phyloP scores from a whole-genome alignment of 371 early-diverging fungal species.

The Mucor circinelloides region DNA sequence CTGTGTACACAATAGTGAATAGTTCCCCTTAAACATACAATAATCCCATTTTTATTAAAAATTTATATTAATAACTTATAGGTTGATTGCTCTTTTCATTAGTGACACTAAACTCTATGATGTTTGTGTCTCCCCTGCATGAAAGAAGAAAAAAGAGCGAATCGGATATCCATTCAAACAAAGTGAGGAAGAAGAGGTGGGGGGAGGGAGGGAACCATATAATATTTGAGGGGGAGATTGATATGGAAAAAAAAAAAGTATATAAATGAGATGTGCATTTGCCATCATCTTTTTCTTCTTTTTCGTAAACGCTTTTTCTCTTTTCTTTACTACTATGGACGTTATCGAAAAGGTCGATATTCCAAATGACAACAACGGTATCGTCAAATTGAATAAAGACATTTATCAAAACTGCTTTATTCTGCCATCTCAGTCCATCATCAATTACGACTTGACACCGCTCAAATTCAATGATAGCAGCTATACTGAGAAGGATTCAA shows the following conservation, averaged over 20 bases:
- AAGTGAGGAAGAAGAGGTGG: background rate
- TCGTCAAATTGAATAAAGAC: background rate
- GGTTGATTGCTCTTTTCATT: background rate
- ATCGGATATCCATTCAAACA: background rate
- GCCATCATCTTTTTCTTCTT: background rate
- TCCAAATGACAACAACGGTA: background rate
- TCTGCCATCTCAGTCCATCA: slow-evolving; percentile 1
- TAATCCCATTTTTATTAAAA: slow-evolving; percentile 1
- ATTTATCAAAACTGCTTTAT: background rate
- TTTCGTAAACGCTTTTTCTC: background rate
- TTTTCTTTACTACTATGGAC: background rate
- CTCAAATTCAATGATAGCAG: background rate
- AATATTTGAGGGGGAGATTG: slow-evolving; percentile 3
- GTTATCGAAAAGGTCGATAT: background rate
- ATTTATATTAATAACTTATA: background rate
- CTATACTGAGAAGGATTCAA: background rate
- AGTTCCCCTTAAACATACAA: background rate
- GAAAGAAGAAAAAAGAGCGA: background rate
- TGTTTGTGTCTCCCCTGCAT: slow-evolving; percentile 1
- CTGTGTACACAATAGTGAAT: background rate
- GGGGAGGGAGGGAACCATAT: background rate
- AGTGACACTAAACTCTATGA: background rate
- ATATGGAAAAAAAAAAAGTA: background rate
- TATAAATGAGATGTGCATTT: background rate
- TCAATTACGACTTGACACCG: background rate